Evolutionary conservation across 441 rosid species (phyloP).

Genomic region (Pelargonium myrrhifolium): DNA sequence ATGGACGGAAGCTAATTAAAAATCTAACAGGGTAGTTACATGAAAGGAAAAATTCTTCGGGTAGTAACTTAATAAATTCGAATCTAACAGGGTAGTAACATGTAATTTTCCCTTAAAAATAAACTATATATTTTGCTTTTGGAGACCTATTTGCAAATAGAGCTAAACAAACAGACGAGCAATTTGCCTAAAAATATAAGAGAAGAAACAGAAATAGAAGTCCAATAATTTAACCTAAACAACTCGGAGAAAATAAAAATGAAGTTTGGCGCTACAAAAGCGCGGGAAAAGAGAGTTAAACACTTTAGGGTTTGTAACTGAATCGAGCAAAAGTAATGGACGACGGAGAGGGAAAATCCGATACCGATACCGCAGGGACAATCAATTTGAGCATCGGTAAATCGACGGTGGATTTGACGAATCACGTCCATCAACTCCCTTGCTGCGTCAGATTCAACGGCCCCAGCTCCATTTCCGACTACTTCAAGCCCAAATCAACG

Average conservation of each 20-base stretch:
- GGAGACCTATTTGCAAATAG: too few species aligned
- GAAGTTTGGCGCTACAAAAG: background rate
- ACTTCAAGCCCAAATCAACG: constrained; percentile 62
- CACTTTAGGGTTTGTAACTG: background rate
- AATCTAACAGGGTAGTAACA: too few species aligned
- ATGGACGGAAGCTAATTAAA: too few species aligned
- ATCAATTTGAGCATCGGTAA: constrained; percentile 29
- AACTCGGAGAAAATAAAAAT: background rate
- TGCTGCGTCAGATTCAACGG: constrained; percentile 71
- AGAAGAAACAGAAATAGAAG: too few species aligned
- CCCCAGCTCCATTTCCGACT: constrained; percentile 60
- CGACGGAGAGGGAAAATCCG: constrained; percentile 10
- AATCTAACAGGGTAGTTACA: too few species aligned
- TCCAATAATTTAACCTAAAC: too few species aligned
- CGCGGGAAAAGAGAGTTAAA: background rate
- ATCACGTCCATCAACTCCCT: constrained; percentile 63
- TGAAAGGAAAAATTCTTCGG: too few species aligned
- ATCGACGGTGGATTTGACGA: constrained; percentile 32
- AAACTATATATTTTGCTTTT: too few species aligned
- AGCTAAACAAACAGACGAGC: too few species aligned
- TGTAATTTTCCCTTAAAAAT: too few species aligned
- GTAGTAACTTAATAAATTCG: too few species aligned
- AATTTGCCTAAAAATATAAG: too few species aligned
- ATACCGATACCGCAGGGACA: constrained; percentile 24
- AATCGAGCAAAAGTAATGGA: background rate